Evolutionary conservation across 2,329 filamentous ascomycete species (phyloP).

Genomic region (Verticillium longisporum): DNA sequence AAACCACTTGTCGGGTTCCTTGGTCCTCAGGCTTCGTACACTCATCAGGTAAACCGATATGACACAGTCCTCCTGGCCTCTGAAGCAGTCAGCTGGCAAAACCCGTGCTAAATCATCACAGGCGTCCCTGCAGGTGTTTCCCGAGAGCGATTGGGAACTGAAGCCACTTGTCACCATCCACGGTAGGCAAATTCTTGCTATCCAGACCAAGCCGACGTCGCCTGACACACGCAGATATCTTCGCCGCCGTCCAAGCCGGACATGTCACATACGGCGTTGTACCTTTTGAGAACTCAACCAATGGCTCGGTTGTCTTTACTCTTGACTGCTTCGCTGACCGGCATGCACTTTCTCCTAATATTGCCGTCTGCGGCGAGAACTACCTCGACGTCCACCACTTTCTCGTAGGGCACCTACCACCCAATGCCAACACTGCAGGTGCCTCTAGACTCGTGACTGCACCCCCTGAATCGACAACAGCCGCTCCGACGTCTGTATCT

Average conservation of each 20-base stretch:
- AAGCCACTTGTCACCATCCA: slow-evolving; percentile 45
- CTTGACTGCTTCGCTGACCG: slow-evolving; percentile 83
- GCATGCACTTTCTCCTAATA: slow-evolving; percentile 52
- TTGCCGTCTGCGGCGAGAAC: slow-evolving; percentile 74
- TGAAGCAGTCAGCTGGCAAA: neutral
- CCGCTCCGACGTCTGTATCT: neutral
- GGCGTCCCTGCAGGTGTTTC: slow-evolving; percentile 42
- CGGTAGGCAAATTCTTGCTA: slow-evolving; percentile 21
- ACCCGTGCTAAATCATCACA: slow-evolving; percentile 16
- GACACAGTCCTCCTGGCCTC: neutral
- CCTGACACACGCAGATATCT: slow-evolving; percentile 54
- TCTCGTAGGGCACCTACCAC: slow-evolving; percentile 52
- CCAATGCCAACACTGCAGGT: slow-evolving; percentile 7
- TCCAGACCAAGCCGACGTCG: neutral
- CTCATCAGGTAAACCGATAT: slow-evolving; percentile 36
- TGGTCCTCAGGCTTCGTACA: slow-evolving; percentile 42
- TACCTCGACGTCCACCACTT: slow-evolving; percentile 88
- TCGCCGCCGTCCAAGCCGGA: slow-evolving; percentile 66
- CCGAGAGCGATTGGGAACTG: slow-evolving; percentile 38
- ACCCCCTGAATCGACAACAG: neutral
- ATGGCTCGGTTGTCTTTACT: slow-evolving; percentile 85
- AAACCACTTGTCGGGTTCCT: slow-evolving; percentile 41
- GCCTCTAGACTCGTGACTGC: neutral
- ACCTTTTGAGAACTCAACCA: slow-evolving; percentile 93
- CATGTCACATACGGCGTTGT: slow-evolving; percentile 68